Base-by-base conservation (phyloP, 768 basidiomycete genomes). In the Tulasnella sp. region DNA sequence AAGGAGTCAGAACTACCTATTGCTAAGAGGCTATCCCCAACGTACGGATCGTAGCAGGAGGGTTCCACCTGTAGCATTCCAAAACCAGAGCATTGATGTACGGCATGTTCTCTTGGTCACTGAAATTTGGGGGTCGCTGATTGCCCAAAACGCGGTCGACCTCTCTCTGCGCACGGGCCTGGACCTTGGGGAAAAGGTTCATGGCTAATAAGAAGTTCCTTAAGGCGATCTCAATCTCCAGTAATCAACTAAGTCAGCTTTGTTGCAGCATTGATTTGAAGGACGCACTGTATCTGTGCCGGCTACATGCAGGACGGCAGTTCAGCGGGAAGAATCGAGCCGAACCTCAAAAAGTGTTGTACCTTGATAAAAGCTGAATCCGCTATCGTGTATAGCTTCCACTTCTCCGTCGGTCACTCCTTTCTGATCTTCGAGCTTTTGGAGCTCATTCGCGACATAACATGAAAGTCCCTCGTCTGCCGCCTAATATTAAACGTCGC, bases 201-300 rank as follows among this genome's bases (percentile, higher is more conserved):
- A 73, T 73, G 39, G 72, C 72, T 26, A 73, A 69, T 17, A 73
- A 16, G 47, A 73, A 73, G 35, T 71, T 64, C 14, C 14, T 44
- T 3, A 44, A 16, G 42, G 42, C n/a, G 42, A 17, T 17, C n/a
- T 44, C 6, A 19, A 5, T 44, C 42, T 44, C n/a, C n/a, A n/a
- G n/a, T n/a, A n/a, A 16, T n/a, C n/a, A n/a, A n/a, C n/a, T n/a
- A n/a, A n/a, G n/a, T n/a, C n/a, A n/a, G n/a, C n/a, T n/a, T n/a
- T n/a, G n/a, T n/a, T n/a, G n/a, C n/a, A n/a, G n/a, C n/a, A n/a
- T n/a, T n/a, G n/a, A n/a, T n/a, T n/a, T n/a, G n/a, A n/a, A n/a
- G n/a, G n/a, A n/a, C 42, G 16, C 42, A 44, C 42, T n/a, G 42
- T 44, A n/a, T 44, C 42, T 17, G n/a, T n/a, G 4, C 42, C 42